Percentiles rank a stretch among this genome's conserved stretches.
Evolutionary conservation across 257 asterid genomes (phyloP).

Genomic region (Solanum sejunctum): DNA sequence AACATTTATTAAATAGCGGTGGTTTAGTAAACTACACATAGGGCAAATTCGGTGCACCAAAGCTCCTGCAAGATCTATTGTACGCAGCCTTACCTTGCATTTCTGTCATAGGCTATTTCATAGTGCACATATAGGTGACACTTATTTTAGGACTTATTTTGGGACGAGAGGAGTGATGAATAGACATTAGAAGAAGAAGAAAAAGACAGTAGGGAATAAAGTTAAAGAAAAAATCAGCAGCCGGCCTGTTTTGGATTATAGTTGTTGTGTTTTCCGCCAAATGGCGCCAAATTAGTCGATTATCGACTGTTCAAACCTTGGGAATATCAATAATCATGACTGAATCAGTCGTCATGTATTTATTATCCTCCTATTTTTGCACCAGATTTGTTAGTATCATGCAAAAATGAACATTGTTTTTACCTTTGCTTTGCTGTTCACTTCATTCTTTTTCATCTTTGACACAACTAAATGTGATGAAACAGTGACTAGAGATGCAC

Average conservation of each 20-base stretch:
- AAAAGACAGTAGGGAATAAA: not conserved
- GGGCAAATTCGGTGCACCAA: too few relatives aligned
- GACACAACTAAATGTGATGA: constrained; percentile 17
- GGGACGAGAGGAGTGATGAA: not conserved
- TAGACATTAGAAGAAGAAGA: not conserved
- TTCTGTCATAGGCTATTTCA: too few relatives aligned
- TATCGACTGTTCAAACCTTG: not conserved
- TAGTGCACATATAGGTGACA: not conserved
- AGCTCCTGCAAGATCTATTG: too few relatives aligned
- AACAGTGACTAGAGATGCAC: constrained; percentile 4
- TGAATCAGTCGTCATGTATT: not conserved
- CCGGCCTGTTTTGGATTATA: not conserved
- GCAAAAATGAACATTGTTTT: constrained; percentile 20
- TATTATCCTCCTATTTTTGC: not conserved
- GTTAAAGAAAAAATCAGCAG: not conserved
- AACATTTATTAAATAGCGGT: too few relatives aligned
- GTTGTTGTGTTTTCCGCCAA: constrained; percentile 1
- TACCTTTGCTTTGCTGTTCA: constrained; percentile 6
- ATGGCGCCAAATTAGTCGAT: not conserved
- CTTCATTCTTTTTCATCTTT: constrained; percentile 16
- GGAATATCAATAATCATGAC: not conserved
- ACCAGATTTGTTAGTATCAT: not conserved
- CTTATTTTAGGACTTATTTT: not conserved
- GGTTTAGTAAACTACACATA: too few relatives aligned
- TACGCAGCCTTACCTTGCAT: too few relatives aligned